Evolutionary conservation across 257 asterid genomes (phyloP), one percentile per base, ranked within the genome.

Genomic region (Nicotiana sylvestris): DNA sequence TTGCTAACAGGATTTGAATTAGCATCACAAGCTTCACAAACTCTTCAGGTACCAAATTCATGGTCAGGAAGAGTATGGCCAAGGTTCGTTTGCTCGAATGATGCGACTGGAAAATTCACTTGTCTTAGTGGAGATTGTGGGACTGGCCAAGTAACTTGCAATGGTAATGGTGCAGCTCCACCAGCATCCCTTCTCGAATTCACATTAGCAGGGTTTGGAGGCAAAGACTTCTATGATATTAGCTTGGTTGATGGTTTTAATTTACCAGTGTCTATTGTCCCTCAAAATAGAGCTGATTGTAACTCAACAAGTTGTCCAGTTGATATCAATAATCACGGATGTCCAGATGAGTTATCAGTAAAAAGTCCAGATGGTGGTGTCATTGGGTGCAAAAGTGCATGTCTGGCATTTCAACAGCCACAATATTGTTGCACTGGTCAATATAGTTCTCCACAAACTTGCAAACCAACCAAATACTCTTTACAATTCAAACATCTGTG

Each of bases 1-100:
- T n/a, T 53, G 37, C 8, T 18, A 1, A 86, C 97, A 0, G 95
- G 95, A 13, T 87, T 92, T 27, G 83, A 76, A 2, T 77, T 92
- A 30, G 77, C 83, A 6, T 56, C 91, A 3, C 79, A 64, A 57
- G 87, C 85, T 15, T 77, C 89, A 21, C 56, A 4, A 58, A n/a
- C 79, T 6, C 29, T 92, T 37, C 1, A n/a, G 35, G 61, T 70
- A 10, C 69, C 87, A 0, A 13, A 89, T 0, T 85, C 88, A 27
- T 92, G 93, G 96, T 84, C 90, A 2, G 96, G 94, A 2, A 27
- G 91, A 3, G 2, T 92, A 27, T 90, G 93, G 92, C 94, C 87
- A 25, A 87, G 96, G 17, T 67, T 39, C 37, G 46, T 35, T 5
- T 92, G 96, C 88, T 84, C 90, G 12, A 37, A 49, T 12, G 77